These are phyloP conservation scores for Citrus hindsii DNA, from an alignment of 345 rosid species.

Conservation along the genomic window DNA sequence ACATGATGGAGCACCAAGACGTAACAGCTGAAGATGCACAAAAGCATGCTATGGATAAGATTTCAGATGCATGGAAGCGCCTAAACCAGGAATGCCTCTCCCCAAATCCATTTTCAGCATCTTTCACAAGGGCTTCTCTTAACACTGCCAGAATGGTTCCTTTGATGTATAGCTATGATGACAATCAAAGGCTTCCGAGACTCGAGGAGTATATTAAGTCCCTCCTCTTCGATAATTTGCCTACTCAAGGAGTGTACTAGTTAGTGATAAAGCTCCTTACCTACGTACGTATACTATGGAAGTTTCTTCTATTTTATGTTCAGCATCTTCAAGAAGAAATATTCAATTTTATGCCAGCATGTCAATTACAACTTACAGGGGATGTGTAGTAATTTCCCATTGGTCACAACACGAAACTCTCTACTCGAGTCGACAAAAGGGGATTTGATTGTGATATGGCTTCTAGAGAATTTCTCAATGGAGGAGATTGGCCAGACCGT, in stretches of 20 bases:
- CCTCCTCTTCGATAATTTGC: not conserved
- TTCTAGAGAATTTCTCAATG: no score
- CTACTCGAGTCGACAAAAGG: no score
- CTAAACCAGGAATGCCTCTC: slow-evolving; percentile 46
- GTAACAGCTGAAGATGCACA: slow-evolving; percentile 28
- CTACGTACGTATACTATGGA: no score
- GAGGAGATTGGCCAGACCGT: no score
- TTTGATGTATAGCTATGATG: slow-evolving; percentile 50
- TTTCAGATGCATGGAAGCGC: slow-evolving; percentile 53
- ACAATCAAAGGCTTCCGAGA: slow-evolving; percentile 35
- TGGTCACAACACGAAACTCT: no score
- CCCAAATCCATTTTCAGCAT: slow-evolving; percentile 28
- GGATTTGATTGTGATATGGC: no score
- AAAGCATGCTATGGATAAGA: slow-evolving; percentile 27
- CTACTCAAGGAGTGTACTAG: slow-evolving; percentile 16
- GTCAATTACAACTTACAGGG: no score
- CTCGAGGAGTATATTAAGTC: slow-evolving; percentile 36
- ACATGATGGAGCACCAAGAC: slow-evolving; percentile 38
- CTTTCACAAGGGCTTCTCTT: slow-evolving; percentile 34
- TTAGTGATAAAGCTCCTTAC: no score
- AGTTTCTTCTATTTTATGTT: no score
- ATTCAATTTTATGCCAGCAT: no score
- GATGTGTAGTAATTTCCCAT: no score
- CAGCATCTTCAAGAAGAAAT: no score
- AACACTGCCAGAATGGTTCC: slow-evolving; percentile 56